Percentiles rank a stretch among this genome's conserved stretches.
phyloP scores from a whole-genome alignment of 306 rosid genomes.

The Arachis hypogaea region DNA sequence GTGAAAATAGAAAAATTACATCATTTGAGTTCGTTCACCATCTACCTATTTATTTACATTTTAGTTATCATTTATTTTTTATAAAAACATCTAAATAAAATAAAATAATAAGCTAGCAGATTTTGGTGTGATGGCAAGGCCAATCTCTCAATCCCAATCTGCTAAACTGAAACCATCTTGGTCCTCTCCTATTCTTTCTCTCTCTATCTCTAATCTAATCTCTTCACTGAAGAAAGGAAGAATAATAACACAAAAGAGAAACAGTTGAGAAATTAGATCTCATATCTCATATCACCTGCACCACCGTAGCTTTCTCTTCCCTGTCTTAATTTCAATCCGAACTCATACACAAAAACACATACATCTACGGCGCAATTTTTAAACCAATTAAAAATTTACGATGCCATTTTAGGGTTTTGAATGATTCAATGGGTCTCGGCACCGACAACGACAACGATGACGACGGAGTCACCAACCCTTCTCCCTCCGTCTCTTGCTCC shows the following conservation, averaged over 20 bases:
- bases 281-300: constrained; percentile 14
- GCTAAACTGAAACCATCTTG: neutral
- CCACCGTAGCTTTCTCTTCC: neutral
- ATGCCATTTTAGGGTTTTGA: constrained; percentile 2
- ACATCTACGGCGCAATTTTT: neutral
- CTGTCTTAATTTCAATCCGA: neutral
- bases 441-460: constrained; percentile 47
- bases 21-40: too few relatives aligned
- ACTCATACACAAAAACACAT: neutral
- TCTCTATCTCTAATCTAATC: neutral
- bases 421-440: neutral
- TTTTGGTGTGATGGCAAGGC: neutral
- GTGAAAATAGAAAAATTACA: too few relatives aligned
- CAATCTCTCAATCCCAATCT: neutral
- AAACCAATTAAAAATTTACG: neutral
- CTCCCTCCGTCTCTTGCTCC: constrained; percentile 73
- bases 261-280: constrained; percentile 32
- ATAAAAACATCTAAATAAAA: too few relatives aligned
- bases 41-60: too few relatives aligned
- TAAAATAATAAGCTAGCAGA: neutral
- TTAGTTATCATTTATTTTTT: too few relatives aligned
- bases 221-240: neutral
- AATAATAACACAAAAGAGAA: neutral
- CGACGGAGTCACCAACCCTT: constrained; percentile 60
- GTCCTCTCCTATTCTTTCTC: constrained; percentile 17